Conservation (phyloP, 176 grass and related monocot species). For the Lolium perenne region DNA sequence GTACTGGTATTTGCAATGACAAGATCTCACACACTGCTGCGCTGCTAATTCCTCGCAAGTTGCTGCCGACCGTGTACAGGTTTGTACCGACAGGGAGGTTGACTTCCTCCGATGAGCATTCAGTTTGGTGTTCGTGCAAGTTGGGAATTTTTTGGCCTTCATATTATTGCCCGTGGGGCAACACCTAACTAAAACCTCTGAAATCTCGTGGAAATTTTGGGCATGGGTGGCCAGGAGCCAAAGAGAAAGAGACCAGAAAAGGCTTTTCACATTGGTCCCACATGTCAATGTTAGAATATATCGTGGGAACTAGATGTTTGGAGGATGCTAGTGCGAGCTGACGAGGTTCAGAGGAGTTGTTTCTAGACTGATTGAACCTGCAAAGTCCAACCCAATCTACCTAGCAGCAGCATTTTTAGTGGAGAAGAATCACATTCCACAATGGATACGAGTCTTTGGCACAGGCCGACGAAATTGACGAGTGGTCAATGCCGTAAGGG, state of each 20-base stretch:
- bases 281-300: not conserved
- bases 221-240: not conserved
- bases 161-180: not conserved
- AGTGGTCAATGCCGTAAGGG: constrained; percentile 14
- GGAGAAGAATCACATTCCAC: constrained; percentile 48
- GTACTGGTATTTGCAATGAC: constrained; percentile 4
- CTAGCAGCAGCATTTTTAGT: constrained; percentile 10
- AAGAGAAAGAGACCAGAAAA: not conserved
- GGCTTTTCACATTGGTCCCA: not conserved
- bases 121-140: constrained; percentile 23
- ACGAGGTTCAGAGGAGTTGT: constrained; percentile 25
- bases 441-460: constrained; percentile 17
- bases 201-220: not conserved
- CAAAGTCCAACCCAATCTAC: constrained; percentile 41
- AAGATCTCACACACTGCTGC: constrained; percentile 32
- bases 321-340: constrained; percentile 40
- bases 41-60: constrained; percentile 5
- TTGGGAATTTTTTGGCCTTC: not conserved
- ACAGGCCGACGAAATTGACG: not conserved
- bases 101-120: constrained; percentile 37
- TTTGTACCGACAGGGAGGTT: constrained; percentile 36
- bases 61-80: constrained; percentile 18
- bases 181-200: not conserved
- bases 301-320: not conserved
- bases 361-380: constrained; percentile 31